Evolutionary conservation across 2,329 filamentous ascomycete genomes (phyloP), one percentile per base, ranked within the genome.

Genomic region (Colletotrichum tamarilloi): DNA sequence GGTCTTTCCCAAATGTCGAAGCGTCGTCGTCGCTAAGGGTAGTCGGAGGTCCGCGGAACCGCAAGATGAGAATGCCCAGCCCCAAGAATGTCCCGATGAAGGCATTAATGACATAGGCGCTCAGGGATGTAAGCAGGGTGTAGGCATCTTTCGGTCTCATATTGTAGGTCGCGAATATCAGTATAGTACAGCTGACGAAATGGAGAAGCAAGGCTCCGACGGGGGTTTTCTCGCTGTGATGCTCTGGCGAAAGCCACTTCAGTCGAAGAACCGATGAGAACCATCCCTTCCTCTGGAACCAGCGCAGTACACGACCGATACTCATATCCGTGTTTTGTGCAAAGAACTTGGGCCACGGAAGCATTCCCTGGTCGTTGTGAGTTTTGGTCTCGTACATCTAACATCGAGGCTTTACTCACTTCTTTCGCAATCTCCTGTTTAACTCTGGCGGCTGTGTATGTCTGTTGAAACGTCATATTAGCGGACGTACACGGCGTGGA

Each of bases 401-500:
- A 35, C 38, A 11, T 9, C 14, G 22, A 22, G 12, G 11, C 14
- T 58, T 19, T 9, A 42, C 53, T 32, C 32, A 73, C 70, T 55
- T 90, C 87, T 76, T 91, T 90, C 8, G 89, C 89, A 56, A 91
- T 89, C 76, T 91, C 89, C 76, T 91, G 89, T 77, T 91, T 90
- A 22, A 91, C 85, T 73, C 87, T 82, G 3, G 87, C 84, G 8
- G 87, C 85, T 0, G 87, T 88, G 75, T 88, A 91, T 0, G 88
- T 91, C 74, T 75, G 38, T 7, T 24, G 2, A 12, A 4, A 16
- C n/a, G 22, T 73, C 4, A 73, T 22, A 19, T 49, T 1, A 3
- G 19, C 19, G 24, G 3, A 11, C 7, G n/a, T 3, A 32, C 5
- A 4, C 12, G n/a, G 24, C 32, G 11, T 32, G 22, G 9, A 14